Conservation (phyloP, 371 early-diverging fungal genomes). For the Smittium mucronatum region DNA sequence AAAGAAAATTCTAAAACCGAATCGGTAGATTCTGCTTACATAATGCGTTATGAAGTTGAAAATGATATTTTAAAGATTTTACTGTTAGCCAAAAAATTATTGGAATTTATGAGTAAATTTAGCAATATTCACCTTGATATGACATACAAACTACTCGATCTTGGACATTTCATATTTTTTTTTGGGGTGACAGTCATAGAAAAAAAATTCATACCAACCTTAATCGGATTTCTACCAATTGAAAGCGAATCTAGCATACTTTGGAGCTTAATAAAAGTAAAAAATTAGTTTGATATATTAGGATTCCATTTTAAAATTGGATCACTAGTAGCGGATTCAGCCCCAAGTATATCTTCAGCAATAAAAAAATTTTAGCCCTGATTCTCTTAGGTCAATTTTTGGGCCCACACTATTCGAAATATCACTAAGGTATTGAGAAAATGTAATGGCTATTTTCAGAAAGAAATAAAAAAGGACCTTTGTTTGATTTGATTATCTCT, state of each 20-base stretch:
- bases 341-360: not conserved
- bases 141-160: not conserved
- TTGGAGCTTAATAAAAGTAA: not conserved
- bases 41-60: not conserved
- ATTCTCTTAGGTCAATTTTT: not conserved
- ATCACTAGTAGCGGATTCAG: not conserved
- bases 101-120: not conserved
- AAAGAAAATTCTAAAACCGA: not conserved
- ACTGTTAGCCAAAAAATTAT: not conserved
- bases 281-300: not conserved
- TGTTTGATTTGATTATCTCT: not conserved
- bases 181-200: not conserved
- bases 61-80: not conserved
- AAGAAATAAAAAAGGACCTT: not conserved
- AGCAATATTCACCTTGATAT: not conserved
- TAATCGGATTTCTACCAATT: not conserved
- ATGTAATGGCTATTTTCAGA: not conserved
- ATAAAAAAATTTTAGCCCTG: not conserved
- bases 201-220: not conserved
- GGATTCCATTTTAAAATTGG: not conserved
- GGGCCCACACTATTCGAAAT: not conserved
- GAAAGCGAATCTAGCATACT: not conserved
- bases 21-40: not conserved
- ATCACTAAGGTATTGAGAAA: not conserved
- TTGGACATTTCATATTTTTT: not conserved